Conservation (phyloP, 2,329 filamentous ascomycete genomes). For the Beauveria sp. region DNA sequence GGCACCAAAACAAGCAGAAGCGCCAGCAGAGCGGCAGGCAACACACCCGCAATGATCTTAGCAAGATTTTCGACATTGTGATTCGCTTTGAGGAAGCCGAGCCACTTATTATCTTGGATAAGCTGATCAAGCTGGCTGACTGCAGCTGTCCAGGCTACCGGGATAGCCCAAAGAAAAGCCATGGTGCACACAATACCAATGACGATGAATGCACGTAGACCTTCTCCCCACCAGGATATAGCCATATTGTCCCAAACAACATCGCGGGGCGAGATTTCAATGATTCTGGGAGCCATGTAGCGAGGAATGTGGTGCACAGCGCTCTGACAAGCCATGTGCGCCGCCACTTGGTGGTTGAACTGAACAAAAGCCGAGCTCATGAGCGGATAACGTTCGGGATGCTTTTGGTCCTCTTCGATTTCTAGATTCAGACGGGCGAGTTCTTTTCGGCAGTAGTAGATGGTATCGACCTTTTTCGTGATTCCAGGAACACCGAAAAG, state of each 20-base stretch:
- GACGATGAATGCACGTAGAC: conserved; percentile 62
- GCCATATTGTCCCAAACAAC: conserved; percentile 98
- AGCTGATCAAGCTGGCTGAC: conserved; percentile 70
- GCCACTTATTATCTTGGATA: conserved; percentile 57
- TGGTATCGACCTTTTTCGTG: conserved; percentile 88
- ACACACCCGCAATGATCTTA: conserved; percentile 68
- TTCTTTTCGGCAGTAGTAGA: conserved; percentile 83
- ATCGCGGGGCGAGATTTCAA: conserved; percentile 90
- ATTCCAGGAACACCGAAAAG: conserved; percentile 71
- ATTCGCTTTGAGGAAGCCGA: conserved; percentile 59
- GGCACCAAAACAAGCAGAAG: conserved; percentile 77
- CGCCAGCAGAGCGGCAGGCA: conserved; percentile 70
- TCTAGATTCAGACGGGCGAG: conserved; percentile 82
- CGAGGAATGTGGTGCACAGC: conserved; percentile 85
- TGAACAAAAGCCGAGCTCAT: conserved; percentile 98
- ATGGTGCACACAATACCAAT: conserved; percentile 61
- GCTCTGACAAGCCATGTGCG: conserved; percentile 95
- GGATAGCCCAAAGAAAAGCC: conserved; percentile 83
- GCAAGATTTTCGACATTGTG: conserved; percentile 52
- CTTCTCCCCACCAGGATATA: conserved; percentile 87
- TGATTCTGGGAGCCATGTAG: conserved; percentile 83
- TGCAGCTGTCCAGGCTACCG: conserved; percentile 79
- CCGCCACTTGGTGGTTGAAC: conserved; percentile 95
- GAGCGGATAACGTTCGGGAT: conserved; percentile 76
- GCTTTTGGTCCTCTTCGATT: conserved; percentile 81